These are phyloP conservation scores for Suillus occidentalis DNA, from an alignment of 768 basidiomycete species.

Conservation along the genomic window DNA sequence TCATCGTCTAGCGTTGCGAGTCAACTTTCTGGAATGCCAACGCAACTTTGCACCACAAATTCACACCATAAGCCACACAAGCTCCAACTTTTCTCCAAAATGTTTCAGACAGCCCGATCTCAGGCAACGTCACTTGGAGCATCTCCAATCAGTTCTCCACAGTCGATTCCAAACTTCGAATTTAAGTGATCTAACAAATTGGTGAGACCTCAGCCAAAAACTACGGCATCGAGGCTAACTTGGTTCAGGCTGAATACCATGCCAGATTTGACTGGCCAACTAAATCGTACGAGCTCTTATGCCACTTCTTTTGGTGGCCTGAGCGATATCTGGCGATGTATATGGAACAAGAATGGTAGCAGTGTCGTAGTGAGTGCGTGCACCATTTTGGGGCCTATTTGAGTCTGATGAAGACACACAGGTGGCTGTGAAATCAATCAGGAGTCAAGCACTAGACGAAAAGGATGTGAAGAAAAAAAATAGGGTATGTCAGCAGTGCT, in stretches of 20 bases:
- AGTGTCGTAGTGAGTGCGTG: not conserved
- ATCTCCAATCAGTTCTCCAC: not conserved
- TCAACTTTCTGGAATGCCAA: not conserved
- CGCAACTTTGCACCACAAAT: not conserved
- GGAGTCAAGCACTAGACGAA: constrained; percentile 7
- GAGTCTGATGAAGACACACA: not conserved
- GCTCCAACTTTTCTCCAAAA: not conserved
- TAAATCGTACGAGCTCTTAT: constrained; percentile 17
- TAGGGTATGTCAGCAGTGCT: constrained; percentile 6
- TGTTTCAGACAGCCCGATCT: not conserved
- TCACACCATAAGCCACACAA: not conserved
- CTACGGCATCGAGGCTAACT: not conserved
- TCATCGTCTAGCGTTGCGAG: not conserved
- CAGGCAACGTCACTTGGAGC: not conserved
- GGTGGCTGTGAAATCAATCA: constrained; percentile 13
- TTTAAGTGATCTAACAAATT: not conserved
- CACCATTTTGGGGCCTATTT: not conserved
- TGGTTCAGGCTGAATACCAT: not conserved
- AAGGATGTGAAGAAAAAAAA: constrained; percentile 11
- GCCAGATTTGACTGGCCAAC: constrained; percentile 17
- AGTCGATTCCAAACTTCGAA: not conserved
- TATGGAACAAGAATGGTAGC: not conserved
- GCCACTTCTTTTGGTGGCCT: constrained; percentile 30
- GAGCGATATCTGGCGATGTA: constrained; percentile 31
- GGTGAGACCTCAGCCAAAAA: not conserved